A percentile compares a stretch with the other conserved stretches of the same genome.
Conservation (phyloP, 1,284 basidiomycete genomes). For the Ganoderma meredithae region DNA sequence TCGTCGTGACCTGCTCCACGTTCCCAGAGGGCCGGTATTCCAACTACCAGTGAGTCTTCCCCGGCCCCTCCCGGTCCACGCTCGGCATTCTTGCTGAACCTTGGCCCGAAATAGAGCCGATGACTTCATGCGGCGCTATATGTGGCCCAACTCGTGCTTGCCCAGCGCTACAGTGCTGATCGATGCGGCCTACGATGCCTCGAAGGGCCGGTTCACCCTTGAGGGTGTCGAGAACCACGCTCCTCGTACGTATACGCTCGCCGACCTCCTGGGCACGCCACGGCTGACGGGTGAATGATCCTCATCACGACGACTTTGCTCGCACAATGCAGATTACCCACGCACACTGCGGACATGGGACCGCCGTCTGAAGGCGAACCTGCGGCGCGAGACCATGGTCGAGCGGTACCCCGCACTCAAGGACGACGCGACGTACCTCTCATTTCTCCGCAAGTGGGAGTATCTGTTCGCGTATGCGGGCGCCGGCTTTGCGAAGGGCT, state of each 20-base stretch:
- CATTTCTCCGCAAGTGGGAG: slow-evolving; percentile 80
- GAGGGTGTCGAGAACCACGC: slow-evolving; percentile 90
- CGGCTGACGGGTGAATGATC: background rate
- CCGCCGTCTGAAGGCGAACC: slow-evolving; percentile 70
- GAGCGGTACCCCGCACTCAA: slow-evolving; percentile 63
- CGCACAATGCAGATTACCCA: slow-evolving; percentile 73
- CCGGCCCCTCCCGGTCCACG: slow-evolving; percentile 7
- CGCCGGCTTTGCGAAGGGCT: slow-evolving; percentile 77
- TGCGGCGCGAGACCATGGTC: slow-evolving; percentile 61
- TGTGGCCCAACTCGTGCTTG: slow-evolving; percentile 92
- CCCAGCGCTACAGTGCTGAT: slow-evolving; percentile 83
- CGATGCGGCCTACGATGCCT: slow-evolving; percentile 67
- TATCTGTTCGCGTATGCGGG: slow-evolving; percentile 82
- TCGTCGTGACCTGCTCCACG: slow-evolving; percentile 82
- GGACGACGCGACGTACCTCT: slow-evolving; percentile 60
- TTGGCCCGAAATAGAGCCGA: slow-evolving; percentile 58
- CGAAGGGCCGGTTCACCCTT: slow-evolving; percentile 80
- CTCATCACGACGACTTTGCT: background rate
- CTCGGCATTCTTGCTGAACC: slow-evolving; percentile 5
- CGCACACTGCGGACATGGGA: slow-evolving; percentile 92
- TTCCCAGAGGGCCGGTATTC: slow-evolving; percentile 83
- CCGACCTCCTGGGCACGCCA: background rate
- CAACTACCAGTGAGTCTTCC: slow-evolving; percentile 58
- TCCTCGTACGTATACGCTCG: slow-evolving; percentile 57
- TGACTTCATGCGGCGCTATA: slow-evolving; percentile 90